Evolutionary conservation across 768 basidiomycete species (phyloP).

Genomic region (Artomyces pyxidatus): DNA sequence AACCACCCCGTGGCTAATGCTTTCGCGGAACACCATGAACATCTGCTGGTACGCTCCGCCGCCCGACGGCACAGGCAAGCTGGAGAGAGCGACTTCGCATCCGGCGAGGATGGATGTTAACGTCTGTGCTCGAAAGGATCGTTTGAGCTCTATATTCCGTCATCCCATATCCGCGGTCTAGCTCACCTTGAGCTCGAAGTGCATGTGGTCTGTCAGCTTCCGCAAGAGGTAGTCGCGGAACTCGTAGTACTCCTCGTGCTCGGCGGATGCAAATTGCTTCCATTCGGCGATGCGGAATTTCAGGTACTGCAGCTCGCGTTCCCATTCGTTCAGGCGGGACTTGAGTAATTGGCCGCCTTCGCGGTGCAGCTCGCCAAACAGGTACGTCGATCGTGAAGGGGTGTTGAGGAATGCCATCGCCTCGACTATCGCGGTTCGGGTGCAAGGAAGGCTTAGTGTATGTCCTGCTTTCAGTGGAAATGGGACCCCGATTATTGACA

Average conservation of each 20-base stretch:
- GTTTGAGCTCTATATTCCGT: not conserved
- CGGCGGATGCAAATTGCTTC: constrained; percentile 10
- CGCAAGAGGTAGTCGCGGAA: constrained; percentile 11
- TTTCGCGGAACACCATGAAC: constrained; percentile 10
- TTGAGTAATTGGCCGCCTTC: constrained; percentile 10
- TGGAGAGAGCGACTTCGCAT: constrained; percentile 10
- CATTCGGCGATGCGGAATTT: constrained; percentile 15
- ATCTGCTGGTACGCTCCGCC: not conserved
- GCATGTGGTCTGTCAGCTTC: constrained; percentile 9
- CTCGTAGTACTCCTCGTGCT: constrained; percentile 10
- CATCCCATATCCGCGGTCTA: not conserved
- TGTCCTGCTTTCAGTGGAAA: no score
- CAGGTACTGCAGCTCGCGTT: constrained; percentile 15
- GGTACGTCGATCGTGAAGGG: no score
- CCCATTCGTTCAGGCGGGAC: constrained; percentile 14
- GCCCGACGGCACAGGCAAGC: constrained; percentile 8
- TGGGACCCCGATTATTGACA: no score
- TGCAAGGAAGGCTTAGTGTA: no score
- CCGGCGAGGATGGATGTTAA: constrained; percentile 11
- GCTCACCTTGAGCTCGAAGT: constrained; percentile 14
- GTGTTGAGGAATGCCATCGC: no score
- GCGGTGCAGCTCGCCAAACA: constrained; percentile 10
- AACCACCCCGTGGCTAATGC: constrained; percentile 12
- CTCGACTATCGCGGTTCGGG: no score
- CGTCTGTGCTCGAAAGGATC: constrained; percentile 1